Base-by-base conservation (phyloP, 2,329 filamentous ascomycete genomes). In the Paecilomyces variotii region DNA sequence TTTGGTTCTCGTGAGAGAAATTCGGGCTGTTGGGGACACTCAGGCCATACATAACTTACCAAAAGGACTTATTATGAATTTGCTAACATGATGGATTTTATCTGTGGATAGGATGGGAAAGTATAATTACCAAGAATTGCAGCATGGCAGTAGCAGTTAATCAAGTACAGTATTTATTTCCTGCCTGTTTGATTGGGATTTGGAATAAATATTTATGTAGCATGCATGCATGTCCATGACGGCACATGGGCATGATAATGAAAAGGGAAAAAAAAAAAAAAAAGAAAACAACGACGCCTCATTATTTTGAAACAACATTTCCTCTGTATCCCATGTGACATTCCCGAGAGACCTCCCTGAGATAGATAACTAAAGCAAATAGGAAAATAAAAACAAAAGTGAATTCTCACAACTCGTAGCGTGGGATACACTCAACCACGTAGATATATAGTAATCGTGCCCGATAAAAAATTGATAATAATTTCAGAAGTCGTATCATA, bases 391-490 rank as follows among this genome's bases (percentile, higher is more conserved):
- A 53, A 53, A 26, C 2, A 30, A 53, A 58, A 59, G 7, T 30
- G 11, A 32, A 32, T 32, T 34, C 62, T 59, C 62, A 45, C n/a
- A 24, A 45, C 39, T 45, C n/a, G 39, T 4, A 24, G n/a, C 19
- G 39, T 45, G 39, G 39, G n/a, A 45, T 24, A 14, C 5, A 45
- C n/a, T 45, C 39, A 9, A 45, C 39, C 39, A 45, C 39, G 39
- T n/a, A 32, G 11, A 7, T n/a, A 7, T n/a, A 45, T 34, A 45
- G 39, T 19, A 45, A 45, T 45, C 39, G 19, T 45, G n/a, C 12
- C n/a, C n/a, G 39, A 10, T 32, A 32, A 45, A 26, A 24, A 57
- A 32, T 59, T 12, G 19, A 54, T n/a, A 12, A 56, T 25, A 26
- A 56, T n/a, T 7, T 25, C 26, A 55, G 35, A 56, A 7, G 10